Evolutionary conservation across 352 stramenopile genomes (phyloP).

Genomic region (Elongisporangium prolatum): DNA sequence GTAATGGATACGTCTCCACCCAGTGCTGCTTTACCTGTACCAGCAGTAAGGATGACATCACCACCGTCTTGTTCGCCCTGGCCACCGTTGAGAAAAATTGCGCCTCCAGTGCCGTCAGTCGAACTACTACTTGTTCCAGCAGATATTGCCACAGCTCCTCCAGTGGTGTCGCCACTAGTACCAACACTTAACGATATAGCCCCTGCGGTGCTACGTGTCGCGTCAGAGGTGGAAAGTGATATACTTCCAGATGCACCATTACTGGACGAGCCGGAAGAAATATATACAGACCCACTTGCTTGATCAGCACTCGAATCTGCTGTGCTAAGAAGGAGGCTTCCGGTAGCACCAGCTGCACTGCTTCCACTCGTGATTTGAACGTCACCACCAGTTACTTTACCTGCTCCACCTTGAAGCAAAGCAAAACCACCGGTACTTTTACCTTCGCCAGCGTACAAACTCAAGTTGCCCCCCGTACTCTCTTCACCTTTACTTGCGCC

Average conservation of each 20-base stretch:
- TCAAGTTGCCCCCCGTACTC: conserved; percentile 4
- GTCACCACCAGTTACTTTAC: conserved; percentile 3
- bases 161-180: conserved; percentile 8
- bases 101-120: conserved; percentile 7
- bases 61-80: conserved; percentile 17
- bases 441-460: conserved; percentile 4
- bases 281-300: conserved; percentile 6
- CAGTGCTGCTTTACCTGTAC: conserved; percentile 10
- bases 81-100: conserved; percentile 13
- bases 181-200: conserved; percentile 13
- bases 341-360: conserved; percentile 2
- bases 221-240: conserved; percentile 17
- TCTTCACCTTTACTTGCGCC: neutral
- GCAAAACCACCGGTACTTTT: conserved; percentile 9
- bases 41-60: conserved; percentile 23
- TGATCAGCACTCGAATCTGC: conserved; percentile 5
- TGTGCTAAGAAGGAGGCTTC: conserved; percentile 7
- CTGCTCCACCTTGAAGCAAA: conserved; percentile 2
- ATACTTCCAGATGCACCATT: conserved; percentile 14
- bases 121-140: conserved; percentile 15
- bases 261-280: conserved; percentile 11
- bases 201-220: conserved; percentile 7
- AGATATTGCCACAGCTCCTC: conserved; percentile 21
- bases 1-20: conserved; percentile 19
- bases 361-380: conserved; percentile 13